Conservation (phyloP, 495 filamentous ascomycete species). For the Penicillium manginii region DNA sequence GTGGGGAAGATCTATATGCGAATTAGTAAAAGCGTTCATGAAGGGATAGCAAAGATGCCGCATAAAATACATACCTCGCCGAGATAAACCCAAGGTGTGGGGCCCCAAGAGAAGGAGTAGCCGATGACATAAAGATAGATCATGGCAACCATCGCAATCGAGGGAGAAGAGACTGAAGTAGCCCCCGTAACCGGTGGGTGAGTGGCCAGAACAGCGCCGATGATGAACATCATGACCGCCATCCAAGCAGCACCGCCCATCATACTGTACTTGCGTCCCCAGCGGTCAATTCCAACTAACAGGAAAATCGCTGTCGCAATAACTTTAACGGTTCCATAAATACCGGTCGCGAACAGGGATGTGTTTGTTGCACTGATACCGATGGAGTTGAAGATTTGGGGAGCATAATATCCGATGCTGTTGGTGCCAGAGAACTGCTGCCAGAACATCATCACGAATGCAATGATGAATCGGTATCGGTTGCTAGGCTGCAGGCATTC, state of each 20-base stretch:
- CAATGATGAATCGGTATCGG: constrained; percentile 47
- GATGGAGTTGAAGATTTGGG: constrained; percentile 54
- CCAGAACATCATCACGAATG: constrained; percentile 54
- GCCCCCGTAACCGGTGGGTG: constrained; percentile 41
- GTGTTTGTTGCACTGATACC: constrained; percentile 47
- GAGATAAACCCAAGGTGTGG: constrained; percentile 57
- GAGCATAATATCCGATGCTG: constrained; percentile 54
- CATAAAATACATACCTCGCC: constrained; percentile 40
- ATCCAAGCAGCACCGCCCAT: constrained; percentile 72
- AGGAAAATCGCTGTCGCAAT: constrained; percentile 64
- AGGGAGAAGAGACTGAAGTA: constrained; percentile 37
- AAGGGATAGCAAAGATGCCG: neutral
- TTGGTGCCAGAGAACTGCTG: constrained; percentile 60
- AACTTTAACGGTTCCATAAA: constrained; percentile 58
- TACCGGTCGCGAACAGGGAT: constrained; percentile 53
- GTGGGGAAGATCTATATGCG: constrained; percentile 68
- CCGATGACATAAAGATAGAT: constrained; percentile 58
- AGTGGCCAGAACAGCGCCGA: constrained; percentile 66
- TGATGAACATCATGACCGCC: constrained; percentile 72
- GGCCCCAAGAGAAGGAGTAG: constrained; percentile 48
- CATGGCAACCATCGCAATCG: constrained; percentile 55
- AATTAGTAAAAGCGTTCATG: constrained; percentile 4
- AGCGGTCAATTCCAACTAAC: constrained; percentile 67
- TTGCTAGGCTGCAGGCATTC: constrained; percentile 44
- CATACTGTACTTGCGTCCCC: constrained; percentile 68